Base-by-base conservation (phyloP, 2,329 filamentous ascomycete species). In the Metarhizium brunneum region DNA sequence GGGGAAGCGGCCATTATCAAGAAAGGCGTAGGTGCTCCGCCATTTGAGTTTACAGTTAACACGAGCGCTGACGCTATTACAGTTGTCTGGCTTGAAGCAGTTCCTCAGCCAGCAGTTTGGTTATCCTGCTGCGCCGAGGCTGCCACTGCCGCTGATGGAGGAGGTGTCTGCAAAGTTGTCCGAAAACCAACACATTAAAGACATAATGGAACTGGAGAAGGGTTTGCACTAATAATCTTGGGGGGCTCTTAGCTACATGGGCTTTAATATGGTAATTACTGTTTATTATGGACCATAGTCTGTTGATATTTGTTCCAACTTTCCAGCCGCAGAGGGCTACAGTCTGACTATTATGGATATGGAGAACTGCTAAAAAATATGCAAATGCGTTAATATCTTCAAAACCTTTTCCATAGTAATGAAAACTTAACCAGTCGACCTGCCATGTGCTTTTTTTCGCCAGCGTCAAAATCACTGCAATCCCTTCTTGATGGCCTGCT, bases 401-500 rank as follows among this genome's bases (percentile, higher is more conserved):
- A 25, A 25, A 25, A 25, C 1, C 4, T 4, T 3, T 25, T 25
- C 25, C 25, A 25, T 25, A 1, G 3, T 25, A 25, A 25, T 25
- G 4, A 25, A 25, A 25, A 25, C 3, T 4, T 4, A 4, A 25
- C 3, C 25, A 25, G 1, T 4, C 25, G 25, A 25, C 25, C 25
- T 25, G 25, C 25, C 25, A 25, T 25, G 25, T 25, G 3, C 25
- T 25, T 25, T 25, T 25, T 25, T 1, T 25, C 1, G 25, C 4
- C 25, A 4, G 25, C 25, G 25, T 25, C 25, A 25, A 25, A 25
- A 25, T 40, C n/a, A 38, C 49, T 50, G 11, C 32, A 53, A 38
- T 3, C 14, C 51, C 38, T 30, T 56, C 50, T 58, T 58, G 20
- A 67, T 60, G 35, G 66, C 60, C 56, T 63, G 59, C 30, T 68